A percentile compares a stretch with the other conserved stretches of the same genome.
phyloP scores from a whole-genome alignment of 345 rosid genomes.

The Linum usitatissimum region DNA sequence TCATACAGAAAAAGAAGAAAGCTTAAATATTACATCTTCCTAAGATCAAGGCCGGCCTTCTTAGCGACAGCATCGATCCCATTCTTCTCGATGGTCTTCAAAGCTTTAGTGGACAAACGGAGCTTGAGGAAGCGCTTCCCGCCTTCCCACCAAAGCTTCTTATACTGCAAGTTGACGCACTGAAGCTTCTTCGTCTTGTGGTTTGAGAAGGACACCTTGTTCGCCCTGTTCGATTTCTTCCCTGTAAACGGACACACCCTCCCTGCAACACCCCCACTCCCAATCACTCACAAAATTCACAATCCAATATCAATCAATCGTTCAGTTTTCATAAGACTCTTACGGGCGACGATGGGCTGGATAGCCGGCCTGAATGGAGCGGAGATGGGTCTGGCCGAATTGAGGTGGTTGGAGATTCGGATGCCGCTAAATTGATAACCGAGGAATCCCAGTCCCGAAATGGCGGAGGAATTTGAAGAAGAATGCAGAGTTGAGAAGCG shows the following conservation, averaged over 20 bases:
- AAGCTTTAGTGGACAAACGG: conserved; percentile 73
- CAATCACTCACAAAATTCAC: neutral
- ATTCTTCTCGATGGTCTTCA: conserved; percentile 90
- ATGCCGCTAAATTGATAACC: conserved; percentile 61
- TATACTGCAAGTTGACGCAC: conserved; percentile 86
- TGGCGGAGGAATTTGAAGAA: conserved; percentile 7
- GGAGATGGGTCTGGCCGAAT: conserved; percentile 22
- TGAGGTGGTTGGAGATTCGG: conserved; percentile 26
- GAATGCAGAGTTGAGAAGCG: conserved; percentile 22
- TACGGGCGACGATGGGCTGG: conserved; percentile 73
- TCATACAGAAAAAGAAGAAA: neutral
- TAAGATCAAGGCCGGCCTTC: conserved; percentile 87
- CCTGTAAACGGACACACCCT: conserved; percentile 90
- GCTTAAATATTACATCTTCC: conserved; percentile 31
- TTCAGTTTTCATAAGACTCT: neutral
- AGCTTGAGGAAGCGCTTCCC: conserved; percentile 79
- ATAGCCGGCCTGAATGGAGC: conserved; percentile 32
- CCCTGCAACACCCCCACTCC: conserved; percentile 30
- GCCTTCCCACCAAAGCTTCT: conserved; percentile 93
- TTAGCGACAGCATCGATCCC: conserved; percentile 95
- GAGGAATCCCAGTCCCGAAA: conserved; percentile 40
- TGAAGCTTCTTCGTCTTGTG: conserved; percentile 90
- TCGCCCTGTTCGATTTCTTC: conserved; percentile 83
- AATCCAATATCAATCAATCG: neutral
- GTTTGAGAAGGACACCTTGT: conserved; percentile 88